A percentile compares a stretch with the other conserved stretches of the same genome.
These are phyloP conservation scores for Globisporangium uncinulatum DNA, from an alignment of 352 stramenopile genomes.

Conservation along the genomic window DNA sequence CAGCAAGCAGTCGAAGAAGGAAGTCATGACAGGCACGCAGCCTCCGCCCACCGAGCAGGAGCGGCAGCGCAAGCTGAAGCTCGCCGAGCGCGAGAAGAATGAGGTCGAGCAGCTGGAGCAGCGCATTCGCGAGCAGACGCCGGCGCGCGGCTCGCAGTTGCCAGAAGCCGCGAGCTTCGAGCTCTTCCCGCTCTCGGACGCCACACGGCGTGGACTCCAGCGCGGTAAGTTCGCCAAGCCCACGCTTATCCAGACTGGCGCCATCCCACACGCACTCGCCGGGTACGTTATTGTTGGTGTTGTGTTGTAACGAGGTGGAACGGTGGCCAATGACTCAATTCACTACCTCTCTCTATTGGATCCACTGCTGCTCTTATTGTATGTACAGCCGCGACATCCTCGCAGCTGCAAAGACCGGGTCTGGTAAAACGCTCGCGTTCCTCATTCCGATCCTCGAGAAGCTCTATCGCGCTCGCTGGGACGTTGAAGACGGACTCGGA, in stretches of 20 bases:
- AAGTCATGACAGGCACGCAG: neutral
- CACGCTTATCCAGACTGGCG: slow-evolving; percentile 87
- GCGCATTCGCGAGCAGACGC: slow-evolving; percentile 65
- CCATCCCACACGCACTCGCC: slow-evolving; percentile 83
- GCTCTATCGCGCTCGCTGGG: slow-evolving; percentile 86
- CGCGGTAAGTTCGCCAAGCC: slow-evolving; percentile 80
- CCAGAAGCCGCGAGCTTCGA: slow-evolving; percentile 75
- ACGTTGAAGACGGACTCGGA: slow-evolving; percentile 91
- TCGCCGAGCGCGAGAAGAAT: slow-evolving; percentile 63
- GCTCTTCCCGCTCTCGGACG: slow-evolving; percentile 77
- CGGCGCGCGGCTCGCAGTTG: slow-evolving; percentile 74
- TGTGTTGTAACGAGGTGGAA: neutral
- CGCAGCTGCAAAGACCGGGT: slow-evolving; percentile 90
- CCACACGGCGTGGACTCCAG: slow-evolving; percentile 61
- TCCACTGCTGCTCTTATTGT: neutral
- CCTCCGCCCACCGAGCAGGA: slow-evolving; percentile 10
- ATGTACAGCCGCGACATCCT: slow-evolving; percentile 81
- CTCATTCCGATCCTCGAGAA: slow-evolving; percentile 87
- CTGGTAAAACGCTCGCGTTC: slow-evolving; percentile 93
- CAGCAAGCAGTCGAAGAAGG: neutral
- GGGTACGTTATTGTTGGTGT: slow-evolving; percentile 18
- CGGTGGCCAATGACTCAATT: too few relatives aligned
- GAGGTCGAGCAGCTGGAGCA: slow-evolving; percentile 63
- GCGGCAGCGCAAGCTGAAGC: slow-evolving; percentile 46
- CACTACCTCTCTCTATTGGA: neutral